These are phyloP conservation scores for Filosporella fistucella DNA, from an alignment of 495 filamentous ascomycete genomes.

Conservation along the genomic window DNA sequence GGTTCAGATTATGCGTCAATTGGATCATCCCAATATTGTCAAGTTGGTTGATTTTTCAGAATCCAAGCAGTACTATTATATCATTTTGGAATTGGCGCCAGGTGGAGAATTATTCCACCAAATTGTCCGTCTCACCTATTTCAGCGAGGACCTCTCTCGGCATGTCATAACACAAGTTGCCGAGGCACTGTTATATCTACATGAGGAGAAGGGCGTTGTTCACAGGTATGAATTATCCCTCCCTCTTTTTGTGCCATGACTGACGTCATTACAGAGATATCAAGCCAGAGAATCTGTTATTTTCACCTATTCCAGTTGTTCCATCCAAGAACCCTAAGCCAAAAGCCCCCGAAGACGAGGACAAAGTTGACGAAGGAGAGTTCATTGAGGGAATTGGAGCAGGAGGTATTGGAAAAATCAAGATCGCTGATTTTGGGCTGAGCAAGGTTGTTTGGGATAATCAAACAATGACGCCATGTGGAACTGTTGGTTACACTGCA, in stretches of 20 bases:
- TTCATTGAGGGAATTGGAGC: slow-evolving; percentile 77
- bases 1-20: slow-evolving; percentile 95
- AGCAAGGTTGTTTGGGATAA: slow-evolving; percentile 98
- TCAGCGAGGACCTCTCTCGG: slow-evolving; percentile 90
- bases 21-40: slow-evolving; percentile 94
- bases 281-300: slow-evolving; percentile 96
- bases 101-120: slow-evolving; percentile 98
- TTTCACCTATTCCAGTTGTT: slow-evolving; percentile 77
- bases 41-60: slow-evolving; percentile 91
- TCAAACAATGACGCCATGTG: slow-evolving; percentile 98
- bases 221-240: slow-evolving; percentile 71
- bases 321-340: slow-evolving; percentile 78
- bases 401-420: slow-evolving; percentile 93
- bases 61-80: slow-evolving; percentile 93
- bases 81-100: slow-evolving; percentile 90
- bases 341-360: slow-evolving; percentile 80
- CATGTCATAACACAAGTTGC: slow-evolving; percentile 95
- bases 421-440: slow-evolving; percentile 96
- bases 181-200: slow-evolving; percentile 87
- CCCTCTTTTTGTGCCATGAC: slow-evolving; percentile 1
- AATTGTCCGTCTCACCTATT: slow-evolving; percentile 96
- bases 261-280: slow-evolving; percentile 68
- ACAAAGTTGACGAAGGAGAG: slow-evolving; percentile 96
- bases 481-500: slow-evolving; percentile 97
- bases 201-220: slow-evolving; percentile 91